phyloP scores from a whole-genome alignment of 1,284 basidiomycete species.

The Cystobasidium pallidum region DNA sequence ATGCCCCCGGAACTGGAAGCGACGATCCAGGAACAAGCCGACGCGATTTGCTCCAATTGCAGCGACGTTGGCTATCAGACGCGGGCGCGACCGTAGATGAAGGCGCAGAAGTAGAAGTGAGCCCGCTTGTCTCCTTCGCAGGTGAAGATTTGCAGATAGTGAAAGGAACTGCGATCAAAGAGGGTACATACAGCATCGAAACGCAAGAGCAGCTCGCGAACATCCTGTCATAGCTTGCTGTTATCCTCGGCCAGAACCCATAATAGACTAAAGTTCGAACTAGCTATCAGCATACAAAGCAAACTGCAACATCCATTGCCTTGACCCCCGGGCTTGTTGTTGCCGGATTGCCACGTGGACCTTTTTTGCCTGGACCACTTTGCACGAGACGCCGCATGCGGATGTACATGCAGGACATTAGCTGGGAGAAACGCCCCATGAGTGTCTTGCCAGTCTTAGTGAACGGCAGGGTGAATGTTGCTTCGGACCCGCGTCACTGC shows the following conservation, averaged over 20 bases:
- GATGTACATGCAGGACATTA: no score
- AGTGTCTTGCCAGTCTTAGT: no score
- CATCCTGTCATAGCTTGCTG: slow-evolving; percentile 31
- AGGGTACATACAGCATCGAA: slow-evolving; percentile 59
- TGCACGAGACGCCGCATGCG: no score
- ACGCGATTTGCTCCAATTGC: slow-evolving; percentile 86
- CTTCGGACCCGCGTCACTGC: slow-evolving; percentile 3
- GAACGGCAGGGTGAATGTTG: no score
- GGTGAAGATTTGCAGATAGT: slow-evolving; percentile 86
- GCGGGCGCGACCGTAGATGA: slow-evolving; percentile 71
- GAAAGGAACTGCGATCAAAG: slow-evolving; percentile 72
- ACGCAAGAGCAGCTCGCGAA: slow-evolving; percentile 50
- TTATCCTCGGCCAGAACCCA: no score
- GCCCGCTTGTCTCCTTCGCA: slow-evolving; percentile 83
- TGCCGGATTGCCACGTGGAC: no score
- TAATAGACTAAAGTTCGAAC: no score
- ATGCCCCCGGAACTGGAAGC: slow-evolving; percentile 90
- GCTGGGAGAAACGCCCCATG: no score
- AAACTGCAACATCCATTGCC: no score
- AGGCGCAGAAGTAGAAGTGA: slow-evolving; percentile 82
- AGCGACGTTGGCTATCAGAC: slow-evolving; percentile 76
- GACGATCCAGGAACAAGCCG: slow-evolving; percentile 91
- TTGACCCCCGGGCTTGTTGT: no score
- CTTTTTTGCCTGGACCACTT: no score
- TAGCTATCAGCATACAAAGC: no score